Evolutionary conservation across 1,139 yeast species (phyloP).

Genomic region (Kodamaea arcana): DNA sequence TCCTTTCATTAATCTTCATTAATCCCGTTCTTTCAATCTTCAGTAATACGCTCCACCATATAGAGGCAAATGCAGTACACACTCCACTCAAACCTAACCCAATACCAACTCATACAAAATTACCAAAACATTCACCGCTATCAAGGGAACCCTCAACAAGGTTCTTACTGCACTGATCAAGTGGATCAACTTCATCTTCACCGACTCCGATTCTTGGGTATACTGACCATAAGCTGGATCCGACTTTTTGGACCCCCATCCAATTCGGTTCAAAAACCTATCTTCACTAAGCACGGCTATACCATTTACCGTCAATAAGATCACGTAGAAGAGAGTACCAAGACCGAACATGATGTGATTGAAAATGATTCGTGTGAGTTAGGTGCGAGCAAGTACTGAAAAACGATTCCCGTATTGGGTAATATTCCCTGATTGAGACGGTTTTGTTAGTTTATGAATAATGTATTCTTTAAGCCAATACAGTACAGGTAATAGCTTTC

Average conservation of each 20-base stretch:
- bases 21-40: no score
- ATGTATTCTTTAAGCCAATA: no score
- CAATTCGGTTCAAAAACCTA: slow-evolving; percentile 67
- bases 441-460: no score
- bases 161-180: slow-evolving; percentile 74
- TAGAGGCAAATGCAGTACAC: no score
- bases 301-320: slow-evolving; percentile 66
- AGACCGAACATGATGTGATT: slow-evolving; percentile 81
- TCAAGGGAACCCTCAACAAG: slow-evolving; percentile 69
- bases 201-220: slow-evolving; percentile 32
- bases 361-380: no score
- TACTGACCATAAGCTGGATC: neutral
- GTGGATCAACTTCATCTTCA: slow-evolving; percentile 57
- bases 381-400: no score
- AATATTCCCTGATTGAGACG: no score
- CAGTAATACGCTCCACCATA: no score
- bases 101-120: slow-evolving; percentile 70
- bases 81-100: no score
- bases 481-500: no score
- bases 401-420: no score
- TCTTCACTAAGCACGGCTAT: slow-evolving; percentile 82
- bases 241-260: slow-evolving; percentile 33
- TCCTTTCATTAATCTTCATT: no score
- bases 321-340: slow-evolving; percentile 64
- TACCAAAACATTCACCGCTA: slow-evolving; percentile 61